Base-by-base conservation (phyloP, 2,329 filamentous ascomycete genomes). In the Aureobasidium namibiae region DNA sequence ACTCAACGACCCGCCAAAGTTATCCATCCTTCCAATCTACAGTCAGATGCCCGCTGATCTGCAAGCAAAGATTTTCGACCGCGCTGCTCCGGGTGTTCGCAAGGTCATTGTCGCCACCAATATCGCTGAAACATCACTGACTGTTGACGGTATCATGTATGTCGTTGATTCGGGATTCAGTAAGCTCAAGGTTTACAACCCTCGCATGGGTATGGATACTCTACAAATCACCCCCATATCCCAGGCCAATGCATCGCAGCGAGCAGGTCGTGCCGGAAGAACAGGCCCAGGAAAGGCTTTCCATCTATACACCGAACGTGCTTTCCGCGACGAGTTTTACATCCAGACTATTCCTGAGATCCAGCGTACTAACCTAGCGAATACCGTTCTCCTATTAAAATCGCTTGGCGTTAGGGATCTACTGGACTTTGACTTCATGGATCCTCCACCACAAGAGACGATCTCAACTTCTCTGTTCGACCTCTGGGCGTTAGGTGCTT, bases 101-200 rank as follows among this genome's bases (percentile, higher is more conserved):
- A 99, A 99, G 71, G 95, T 96, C 67, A 96, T 99, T 64, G 92
- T 99, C 41, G 94, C 95, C 1, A 99, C 94, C 33, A 99, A 99
- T 68, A 99, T 99, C 73, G 94, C 94, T 1, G 94, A 99, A 73
- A 99, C 94, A 0, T 96, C 91, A 79, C 78, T 99, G 75, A 99
- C 94, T 0, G 94, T 99, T 6, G 94, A 99, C 69, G 94, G 94
- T 65, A 99, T 99, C 74, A 97, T 97, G 87, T 99, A 96, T 68
- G 94, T 99, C 23, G 94, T 99, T 4, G 94, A 99, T 71, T 86
- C 90, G 1, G 94, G 94, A 0, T 99, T 92, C 73, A 95, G 91
- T 1, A 99, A 99, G 72, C 83, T 97, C 70, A 99, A 99, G 72
- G 94, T 99, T 4, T 99, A 97, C 75, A 99, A 99, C 68, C 92